Conservation (phyloP, 768 basidiomycete genomes). For the Boletus insuetus region DNA sequence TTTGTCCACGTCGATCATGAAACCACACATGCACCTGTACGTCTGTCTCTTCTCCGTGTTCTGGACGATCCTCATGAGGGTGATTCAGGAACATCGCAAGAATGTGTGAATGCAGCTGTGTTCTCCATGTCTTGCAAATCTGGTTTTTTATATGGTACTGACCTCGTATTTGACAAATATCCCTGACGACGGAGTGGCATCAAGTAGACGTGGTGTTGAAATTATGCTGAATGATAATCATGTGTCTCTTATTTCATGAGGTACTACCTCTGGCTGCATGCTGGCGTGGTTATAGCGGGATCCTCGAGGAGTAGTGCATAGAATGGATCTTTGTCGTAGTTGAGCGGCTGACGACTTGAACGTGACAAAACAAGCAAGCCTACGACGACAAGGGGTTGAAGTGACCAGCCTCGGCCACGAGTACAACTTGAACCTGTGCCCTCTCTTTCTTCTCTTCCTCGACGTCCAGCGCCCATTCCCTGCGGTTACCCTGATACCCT, state of each 20-base stretch:
- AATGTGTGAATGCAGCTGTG: conserved; percentile 7
- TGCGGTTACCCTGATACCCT: conserved; percentile 7
- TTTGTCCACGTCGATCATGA: conserved; percentile 97
- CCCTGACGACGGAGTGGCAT: background rate
- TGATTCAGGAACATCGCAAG: conserved; percentile 45
- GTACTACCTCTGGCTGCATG: background rate
- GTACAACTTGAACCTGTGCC: background rate
- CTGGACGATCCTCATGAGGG: background rate
- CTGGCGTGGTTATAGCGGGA: too few relatives aligned
- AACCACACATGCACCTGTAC: conserved; percentile 71
- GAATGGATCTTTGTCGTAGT: conserved; percentile 1
- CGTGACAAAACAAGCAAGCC: conserved; percentile 29
- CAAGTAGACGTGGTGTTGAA: conserved; percentile 3
- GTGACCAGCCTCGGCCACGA: conserved; percentile 11
- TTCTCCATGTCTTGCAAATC: background rate
- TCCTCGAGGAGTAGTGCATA: background rate
- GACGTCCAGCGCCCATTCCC: conserved; percentile 2
- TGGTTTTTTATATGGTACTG: background rate
- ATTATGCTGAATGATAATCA: background rate
- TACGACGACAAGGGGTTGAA: conserved; percentile 7
- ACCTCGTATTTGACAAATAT: background rate
- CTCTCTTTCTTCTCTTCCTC: conserved; percentile 5
- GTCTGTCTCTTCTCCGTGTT: conserved; percentile 12
- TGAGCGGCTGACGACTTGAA: conserved; percentile 28
- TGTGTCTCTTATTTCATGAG: too few relatives aligned